These are phyloP conservation scores for Phallus indusiatus DNA, from an alignment of 768 basidiomycete species.

Conservation along the genomic window DNA sequence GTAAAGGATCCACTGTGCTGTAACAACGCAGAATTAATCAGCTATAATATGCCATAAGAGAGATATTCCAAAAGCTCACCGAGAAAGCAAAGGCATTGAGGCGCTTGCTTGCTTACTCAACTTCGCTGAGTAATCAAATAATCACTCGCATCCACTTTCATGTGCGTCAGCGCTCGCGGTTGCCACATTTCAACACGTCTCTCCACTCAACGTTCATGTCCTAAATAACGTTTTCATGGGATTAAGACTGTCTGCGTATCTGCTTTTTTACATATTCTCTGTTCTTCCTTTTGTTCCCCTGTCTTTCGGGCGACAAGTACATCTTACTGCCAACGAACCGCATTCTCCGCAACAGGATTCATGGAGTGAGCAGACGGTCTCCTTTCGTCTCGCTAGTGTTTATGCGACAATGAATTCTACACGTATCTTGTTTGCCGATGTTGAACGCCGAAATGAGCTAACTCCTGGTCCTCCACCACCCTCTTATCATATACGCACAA, in stretches of 20 bases:
- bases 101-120: no score
- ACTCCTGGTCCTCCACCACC: conserved; percentile 20
- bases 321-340: neutral
- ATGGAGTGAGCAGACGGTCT: conserved; percentile 22
- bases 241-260: neutral
- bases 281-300: neutral
- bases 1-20: conserved; percentile 59
- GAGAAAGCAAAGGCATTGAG: neutral
- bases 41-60: neutral
- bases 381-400: conserved; percentile 57
- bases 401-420: conserved; percentile 49
- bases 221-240: neutral
- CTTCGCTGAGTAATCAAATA: neutral
- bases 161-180: neutral
- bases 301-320: neutral
- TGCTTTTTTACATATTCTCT: neutral
- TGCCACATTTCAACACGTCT: neutral
- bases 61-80: neutral
- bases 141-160: neutral
- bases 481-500: conserved; percentile 34
- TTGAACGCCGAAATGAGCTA: conserved; percentile 24
- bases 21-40: neutral
- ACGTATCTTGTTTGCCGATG: conserved; percentile 49
- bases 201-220: neutral
- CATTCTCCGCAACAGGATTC: neutral